Evolutionary conservation across 768 basidiomycete genomes (phyloP).

Genomic region (Calocybe cyanea): DNA sequence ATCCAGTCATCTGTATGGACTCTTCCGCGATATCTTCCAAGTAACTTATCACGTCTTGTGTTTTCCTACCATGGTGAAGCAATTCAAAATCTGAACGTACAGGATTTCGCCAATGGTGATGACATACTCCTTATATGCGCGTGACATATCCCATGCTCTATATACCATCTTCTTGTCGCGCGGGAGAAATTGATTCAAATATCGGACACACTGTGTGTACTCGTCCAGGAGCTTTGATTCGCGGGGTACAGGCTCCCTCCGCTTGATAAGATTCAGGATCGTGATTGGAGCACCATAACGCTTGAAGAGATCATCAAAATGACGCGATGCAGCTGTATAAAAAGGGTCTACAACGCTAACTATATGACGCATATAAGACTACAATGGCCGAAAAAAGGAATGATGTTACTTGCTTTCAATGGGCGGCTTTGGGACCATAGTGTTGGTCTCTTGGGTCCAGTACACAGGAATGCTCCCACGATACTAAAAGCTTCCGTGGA

Average conservation of each 20-base stretch:
- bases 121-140: conserved; percentile 87
- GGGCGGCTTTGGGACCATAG: conserved; percentile 89
- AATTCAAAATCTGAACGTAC: no score
- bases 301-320: conserved; percentile 87
- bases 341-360: conserved; percentile 95
- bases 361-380: conserved; percentile 25
- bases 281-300: conserved; percentile 89
- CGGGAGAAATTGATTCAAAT: conserved; percentile 94
- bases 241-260: conserved; percentile 69
- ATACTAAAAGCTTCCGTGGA: conserved; percentile 46
- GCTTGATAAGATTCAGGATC: conserved; percentile 93
- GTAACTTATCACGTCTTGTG: conserved; percentile 93
- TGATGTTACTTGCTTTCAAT: conserved; percentile 77
- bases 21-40: conserved; percentile 95
- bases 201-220: conserved; percentile 87
- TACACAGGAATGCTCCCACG: conserved; percentile 94
- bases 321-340: conserved; percentile 86
- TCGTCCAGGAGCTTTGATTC: conserved; percentile 90
- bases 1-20: conserved; percentile 83
- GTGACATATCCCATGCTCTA: conserved; percentile 94
- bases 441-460: conserved; percentile 93
- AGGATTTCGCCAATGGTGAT: no score
- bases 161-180: conserved; percentile 83
- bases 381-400: background rate
- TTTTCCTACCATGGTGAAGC: conserved; percentile 56